A percentile compares a stretch with the other conserved stretches of the same genome.
Conservation (phyloP, 805 yeast genomes). For the Kodamaea restingae region DNA sequence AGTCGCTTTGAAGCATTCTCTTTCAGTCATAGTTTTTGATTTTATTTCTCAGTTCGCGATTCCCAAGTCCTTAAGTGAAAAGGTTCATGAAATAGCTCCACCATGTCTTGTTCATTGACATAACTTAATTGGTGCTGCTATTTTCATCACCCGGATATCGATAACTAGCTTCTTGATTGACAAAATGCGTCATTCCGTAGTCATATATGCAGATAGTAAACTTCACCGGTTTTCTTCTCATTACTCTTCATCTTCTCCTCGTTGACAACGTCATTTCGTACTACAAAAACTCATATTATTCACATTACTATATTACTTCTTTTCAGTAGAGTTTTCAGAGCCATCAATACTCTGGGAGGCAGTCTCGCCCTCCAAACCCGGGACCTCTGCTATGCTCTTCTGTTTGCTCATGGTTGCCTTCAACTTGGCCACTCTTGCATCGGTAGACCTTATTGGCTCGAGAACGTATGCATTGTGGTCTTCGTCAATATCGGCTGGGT, state of each 20-base stretch:
- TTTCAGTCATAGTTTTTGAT: too few relatives aligned
- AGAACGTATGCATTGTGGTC: slow-evolving; percentile 48
- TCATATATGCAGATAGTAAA: too few relatives aligned
- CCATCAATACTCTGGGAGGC: slow-evolving; percentile 17
- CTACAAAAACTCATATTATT: background rate
- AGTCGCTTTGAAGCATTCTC: too few relatives aligned
- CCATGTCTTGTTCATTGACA: too few relatives aligned
- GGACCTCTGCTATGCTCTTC: slow-evolving; percentile 3
- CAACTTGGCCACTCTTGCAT: slow-evolving; percentile 34
- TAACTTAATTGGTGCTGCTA: too few relatives aligned
- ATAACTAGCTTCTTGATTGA: too few relatives aligned
- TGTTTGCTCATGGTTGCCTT: slow-evolving; percentile 19
- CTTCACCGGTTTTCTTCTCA: too few relatives aligned
- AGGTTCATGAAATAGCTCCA: too few relatives aligned
- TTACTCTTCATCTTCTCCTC: background rate
- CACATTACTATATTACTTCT: slow-evolving; percentile 5
- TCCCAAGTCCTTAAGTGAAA: too few relatives aligned
- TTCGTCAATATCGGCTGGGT: background rate
- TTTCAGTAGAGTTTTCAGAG: slow-evolving; percentile 8
- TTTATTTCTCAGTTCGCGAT: too few relatives aligned
- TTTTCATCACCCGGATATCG: too few relatives aligned
- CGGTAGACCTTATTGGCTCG: slow-evolving; percentile 71
- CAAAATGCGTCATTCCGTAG: too few relatives aligned
- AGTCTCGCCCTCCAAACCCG: slow-evolving; percentile 9
- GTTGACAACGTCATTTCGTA: background rate